These are phyloP conservation scores for Scenedesmus sp. DNA, from an alignment of 163 green algal genomes.

Conservation along the genomic window DNA sequence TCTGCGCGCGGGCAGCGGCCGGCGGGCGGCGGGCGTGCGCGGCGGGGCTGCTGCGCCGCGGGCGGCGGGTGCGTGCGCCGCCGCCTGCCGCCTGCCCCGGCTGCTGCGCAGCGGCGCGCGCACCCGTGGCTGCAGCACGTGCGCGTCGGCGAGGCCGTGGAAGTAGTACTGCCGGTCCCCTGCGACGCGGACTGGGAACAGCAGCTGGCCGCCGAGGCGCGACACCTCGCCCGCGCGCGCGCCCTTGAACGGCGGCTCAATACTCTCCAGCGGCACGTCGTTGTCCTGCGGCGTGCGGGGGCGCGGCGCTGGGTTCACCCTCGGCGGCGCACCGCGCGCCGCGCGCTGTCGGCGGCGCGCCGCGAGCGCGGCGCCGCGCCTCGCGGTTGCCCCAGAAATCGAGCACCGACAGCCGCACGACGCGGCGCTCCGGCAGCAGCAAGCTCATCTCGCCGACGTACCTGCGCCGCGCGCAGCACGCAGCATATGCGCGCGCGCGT, in stretches of 20 bases:
- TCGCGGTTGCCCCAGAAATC: constrained; percentile 88
- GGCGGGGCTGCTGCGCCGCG: background rate
- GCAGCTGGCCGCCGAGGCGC: constrained; percentile 14
- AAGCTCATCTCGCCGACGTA: constrained; percentile 87
- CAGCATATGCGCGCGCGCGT: constrained; percentile 43
- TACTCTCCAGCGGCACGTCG: constrained; percentile 55
- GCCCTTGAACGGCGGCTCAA: constrained; percentile 61
- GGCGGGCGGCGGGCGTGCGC: background rate
- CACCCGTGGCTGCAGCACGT: constrained; percentile 12
- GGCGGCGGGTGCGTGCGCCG: background rate
- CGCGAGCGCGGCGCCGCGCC: constrained; percentile 47
- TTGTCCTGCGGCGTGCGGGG: constrained; percentile 63
- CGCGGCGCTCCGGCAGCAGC: constrained; percentile 52
- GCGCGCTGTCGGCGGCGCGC: background rate
- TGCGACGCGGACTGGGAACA: constrained; percentile 39
- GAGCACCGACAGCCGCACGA: constrained; percentile 72
- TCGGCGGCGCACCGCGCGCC: background rate
- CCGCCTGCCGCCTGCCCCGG: background rate
- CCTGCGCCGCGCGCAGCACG: constrained; percentile 58
- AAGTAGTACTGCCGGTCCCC: constrained; percentile 42
- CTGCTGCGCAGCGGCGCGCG: no score
- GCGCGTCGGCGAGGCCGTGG: background rate
- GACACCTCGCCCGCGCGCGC: constrained; percentile 5
- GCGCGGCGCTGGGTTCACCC: background rate
- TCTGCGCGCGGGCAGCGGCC: background rate